These are phyloP conservation scores for Wallacemonas rigidus DNA, from an alignment of 208 protist species.

Conservation along the genomic window DNA sequence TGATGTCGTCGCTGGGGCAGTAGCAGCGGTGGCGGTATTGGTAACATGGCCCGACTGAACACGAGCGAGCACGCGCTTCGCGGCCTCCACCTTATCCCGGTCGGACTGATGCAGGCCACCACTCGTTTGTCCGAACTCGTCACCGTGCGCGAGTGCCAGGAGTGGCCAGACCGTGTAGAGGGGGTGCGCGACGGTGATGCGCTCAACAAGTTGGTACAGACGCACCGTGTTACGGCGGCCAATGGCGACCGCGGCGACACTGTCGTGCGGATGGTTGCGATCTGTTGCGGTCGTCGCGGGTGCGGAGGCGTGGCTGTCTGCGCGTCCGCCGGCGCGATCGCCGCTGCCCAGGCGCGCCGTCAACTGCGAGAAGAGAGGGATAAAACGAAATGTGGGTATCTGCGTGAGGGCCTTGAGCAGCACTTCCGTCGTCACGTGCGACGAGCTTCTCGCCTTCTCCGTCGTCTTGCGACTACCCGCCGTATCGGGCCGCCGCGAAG, in stretches of 20 bases:
- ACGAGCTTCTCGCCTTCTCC: background rate
- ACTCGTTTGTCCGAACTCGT: slow-evolving; percentile 41
- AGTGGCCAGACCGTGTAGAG: slow-evolving; percentile 69
- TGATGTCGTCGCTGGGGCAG: background rate
- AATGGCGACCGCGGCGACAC: background rate
- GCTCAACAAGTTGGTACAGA: slow-evolving; percentile 44
- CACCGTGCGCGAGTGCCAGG: slow-evolving; percentile 67
- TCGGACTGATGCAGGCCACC: slow-evolving; percentile 33
- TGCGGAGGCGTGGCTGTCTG: background rate
- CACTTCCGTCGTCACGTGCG: slow-evolving; percentile 36
- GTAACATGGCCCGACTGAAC: slow-evolving; percentile 11
- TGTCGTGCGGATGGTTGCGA: background rate
- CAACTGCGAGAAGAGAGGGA: slow-evolving; percentile 70
- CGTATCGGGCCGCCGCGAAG: background rate
- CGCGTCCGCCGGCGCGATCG: slow-evolving; percentile 13
- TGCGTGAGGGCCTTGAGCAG: slow-evolving; percentile 50
- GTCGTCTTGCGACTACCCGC: background rate
- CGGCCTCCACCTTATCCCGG: slow-evolving; percentile 35
- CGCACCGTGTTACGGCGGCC: slow-evolving; percentile 5
- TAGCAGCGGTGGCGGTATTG: background rate
- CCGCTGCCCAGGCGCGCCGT: slow-evolving; percentile 62
- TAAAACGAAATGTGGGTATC: slow-evolving; percentile 56
- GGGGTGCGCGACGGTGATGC: slow-evolving; percentile 59
- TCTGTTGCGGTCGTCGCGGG: slow-evolving; percentile 12
- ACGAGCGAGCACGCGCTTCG: slow-evolving; percentile 29